Conservation (phyloP, 176 grass and related monocot species). For the Stipa capillata region DNA sequence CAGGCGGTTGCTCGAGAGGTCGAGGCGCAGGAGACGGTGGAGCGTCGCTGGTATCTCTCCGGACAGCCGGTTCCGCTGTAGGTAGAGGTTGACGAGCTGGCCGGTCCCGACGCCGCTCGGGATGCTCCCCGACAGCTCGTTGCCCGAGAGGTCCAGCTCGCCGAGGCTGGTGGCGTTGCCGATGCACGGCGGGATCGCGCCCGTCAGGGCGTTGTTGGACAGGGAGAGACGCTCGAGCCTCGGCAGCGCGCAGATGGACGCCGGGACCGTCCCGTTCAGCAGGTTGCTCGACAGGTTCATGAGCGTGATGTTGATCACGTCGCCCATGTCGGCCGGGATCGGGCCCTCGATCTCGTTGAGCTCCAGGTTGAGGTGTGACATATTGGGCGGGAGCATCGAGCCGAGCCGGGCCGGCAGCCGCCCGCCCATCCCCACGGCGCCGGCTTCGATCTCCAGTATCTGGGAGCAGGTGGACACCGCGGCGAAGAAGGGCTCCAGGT, state of each 20-base stretch:
- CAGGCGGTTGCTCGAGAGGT: constrained; percentile 62
- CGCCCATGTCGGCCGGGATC: constrained; percentile 47
- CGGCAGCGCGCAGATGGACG: constrained; percentile 30
- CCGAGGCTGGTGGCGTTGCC: constrained; percentile 36
- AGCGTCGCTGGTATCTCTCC: constrained; percentile 52
- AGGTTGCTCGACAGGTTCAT: constrained; percentile 76
- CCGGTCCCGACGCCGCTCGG: constrained; percentile 39
- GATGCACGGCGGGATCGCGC: constrained; percentile 50
- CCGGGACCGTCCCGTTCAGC: constrained; percentile 52
- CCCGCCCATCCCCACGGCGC: constrained; percentile 35
- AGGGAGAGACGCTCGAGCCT: constrained; percentile 41
- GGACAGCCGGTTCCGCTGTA: constrained; percentile 45
- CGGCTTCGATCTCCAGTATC: constrained; percentile 51
- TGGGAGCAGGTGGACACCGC: constrained; percentile 50
- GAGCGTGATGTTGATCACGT: constrained; percentile 50
- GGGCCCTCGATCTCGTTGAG: constrained; percentile 58
- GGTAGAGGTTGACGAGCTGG: constrained; percentile 5
- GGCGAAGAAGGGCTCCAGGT: constrained; percentile 70
- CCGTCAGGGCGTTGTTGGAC: constrained; percentile 42
- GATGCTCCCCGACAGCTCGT: constrained; percentile 44
- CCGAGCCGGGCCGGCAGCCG: constrained; percentile 29
- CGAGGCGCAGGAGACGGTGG: constrained; percentile 34
- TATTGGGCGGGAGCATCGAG: background rate
- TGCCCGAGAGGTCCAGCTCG: constrained; percentile 49
- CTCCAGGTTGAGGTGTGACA: constrained; percentile 43